Base-by-base conservation (phyloP, 441 rosid genomes). In the Euphorbia schlechtendalii region DNA sequence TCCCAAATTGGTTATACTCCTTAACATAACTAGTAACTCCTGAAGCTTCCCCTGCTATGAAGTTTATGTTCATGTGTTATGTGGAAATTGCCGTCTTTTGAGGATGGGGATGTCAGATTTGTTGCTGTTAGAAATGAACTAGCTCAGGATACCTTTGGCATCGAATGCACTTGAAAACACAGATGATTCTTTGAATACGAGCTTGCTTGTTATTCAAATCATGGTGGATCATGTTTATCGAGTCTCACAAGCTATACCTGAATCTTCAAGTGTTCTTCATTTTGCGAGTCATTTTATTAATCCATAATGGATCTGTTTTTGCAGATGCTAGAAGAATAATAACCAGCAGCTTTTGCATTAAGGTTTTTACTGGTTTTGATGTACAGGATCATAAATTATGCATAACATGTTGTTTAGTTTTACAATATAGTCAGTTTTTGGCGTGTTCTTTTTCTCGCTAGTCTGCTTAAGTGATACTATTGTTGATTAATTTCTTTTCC, bases 301-400 rank as follows among this genome's bases (percentile, higher is more conserved):
- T 49, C 49, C 36, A 14, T 67, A 57, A 15, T 58, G 45, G 57
- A 58, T 20, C 36, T 9, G 12, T 46, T 48, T 22, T n/a, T 58
- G 70, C 49, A 58, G 64, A 32, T 58, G 49, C 59, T 10, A 46
- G 9, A 18, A 65, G 27, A 65, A 20, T n/a, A 56, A 65, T 27
- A 21, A 57, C 25, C 11, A 32, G 5, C 36, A 46, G 43, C 12
- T 18, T 8, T 43, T 51, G 56, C 51, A 18, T 58, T 11, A 17
- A 28, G 46, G 1, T 43, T 18, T 46, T 8, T 28, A 18, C 17
- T 21, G 48, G 48, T 17, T 67, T 58, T 57, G 46, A 48, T 40
- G 69, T 65, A 65, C 48, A 43, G 28, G 38, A 17, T 30, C 18
- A 28, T 45, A 46, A 45, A 60, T 27, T 43, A n/a, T 61, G 41